Evolutionary conservation across 202 grass and related monocot species (phyloP), one percentile per base, ranked within the genome.

Genomic region (Panicum hallii): DNA sequence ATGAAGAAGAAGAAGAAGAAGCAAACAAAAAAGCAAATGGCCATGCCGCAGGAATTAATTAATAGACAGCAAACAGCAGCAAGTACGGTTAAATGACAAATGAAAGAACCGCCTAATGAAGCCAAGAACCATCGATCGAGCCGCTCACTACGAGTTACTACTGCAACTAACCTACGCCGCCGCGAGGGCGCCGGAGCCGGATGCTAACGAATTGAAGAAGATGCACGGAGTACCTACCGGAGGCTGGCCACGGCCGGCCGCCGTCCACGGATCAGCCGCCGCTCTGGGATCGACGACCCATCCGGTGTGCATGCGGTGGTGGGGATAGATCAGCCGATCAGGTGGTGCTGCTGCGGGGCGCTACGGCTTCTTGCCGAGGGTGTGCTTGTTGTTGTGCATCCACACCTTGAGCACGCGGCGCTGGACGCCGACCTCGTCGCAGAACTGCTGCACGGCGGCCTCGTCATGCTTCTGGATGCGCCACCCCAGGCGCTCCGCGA

Each of bases 331-430:
- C 19, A 46, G 36, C 36, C 36, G 42, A 7, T 4, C 1, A 43
- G 64, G 30, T 2, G 2, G 1, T 7, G 8, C 7, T 44, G 43
- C 36, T 38, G 36, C 36, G 43, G 7, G 8, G 11, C 17, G 72
- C 79, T 89, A 89, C 67, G 89, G 92, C 88, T 94, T 97, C 92
- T 97, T 97, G 88, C 95, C 92, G 79, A 97, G 90, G 85, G 95
- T 97, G 82, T 97, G 92, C 87, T 97, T 97, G 84, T 97, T 97
- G 90, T 97, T 97, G 86, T 97, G 95, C 95, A 97, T 97, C 95
- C 95, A 97, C 12, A 97, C 95, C 88, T 97, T 97, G 72, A 97
- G 92, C 43, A 97, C 95, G 88, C 95, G 95, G 70, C 95, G 92
- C 78, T 89, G 93, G 83, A 98, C 85, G 85, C 87, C 36, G 16